Conservation (phyloP, 495 filamentous ascomycete species). For the Penicillium robsamsonii region DNA sequence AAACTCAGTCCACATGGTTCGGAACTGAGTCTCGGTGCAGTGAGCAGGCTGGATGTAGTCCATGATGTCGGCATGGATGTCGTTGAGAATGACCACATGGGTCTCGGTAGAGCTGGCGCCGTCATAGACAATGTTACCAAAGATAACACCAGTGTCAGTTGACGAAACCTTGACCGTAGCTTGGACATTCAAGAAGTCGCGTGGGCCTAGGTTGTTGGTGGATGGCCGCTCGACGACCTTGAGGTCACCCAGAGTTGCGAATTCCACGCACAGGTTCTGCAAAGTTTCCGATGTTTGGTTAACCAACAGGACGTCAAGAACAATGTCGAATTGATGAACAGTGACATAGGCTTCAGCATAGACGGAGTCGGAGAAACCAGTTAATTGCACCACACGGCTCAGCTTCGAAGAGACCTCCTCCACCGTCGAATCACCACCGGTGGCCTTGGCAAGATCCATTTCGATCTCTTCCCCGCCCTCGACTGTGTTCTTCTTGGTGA, state of each 20-base stretch:
- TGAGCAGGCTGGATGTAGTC: slow-evolving; percentile 98
- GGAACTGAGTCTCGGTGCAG: slow-evolving; percentile 97
- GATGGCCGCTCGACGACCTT: slow-evolving; percentile 97
- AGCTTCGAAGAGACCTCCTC: slow-evolving; percentile 92
- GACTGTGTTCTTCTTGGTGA: slow-evolving; percentile 84
- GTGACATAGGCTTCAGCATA: slow-evolving; percentile 99
- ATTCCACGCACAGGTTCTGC: slow-evolving; percentile 96
- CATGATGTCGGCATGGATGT: slow-evolving; percentile 99
- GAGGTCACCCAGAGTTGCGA: slow-evolving; percentile 94
- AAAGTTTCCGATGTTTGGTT: slow-evolving; percentile 97
- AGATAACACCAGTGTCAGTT: slow-evolving; percentile 98
- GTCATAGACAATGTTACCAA: slow-evolving; percentile 98
- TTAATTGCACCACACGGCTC: slow-evolving; percentile 93
- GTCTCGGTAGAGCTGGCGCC: slow-evolving; percentile 92
- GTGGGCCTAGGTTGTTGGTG: slow-evolving; percentile 89
- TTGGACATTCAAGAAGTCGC: slow-evolving; percentile 97
- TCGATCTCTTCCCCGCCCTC: slow-evolving; percentile 86
- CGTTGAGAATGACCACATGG: slow-evolving; percentile 97
- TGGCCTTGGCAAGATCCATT: slow-evolving; percentile 88
- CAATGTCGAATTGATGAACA: slow-evolving; percentile 98
- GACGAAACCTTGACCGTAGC: slow-evolving; percentile 99
- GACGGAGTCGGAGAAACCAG: slow-evolving; percentile 96
- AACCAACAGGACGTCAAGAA: slow-evolving; percentile 93
- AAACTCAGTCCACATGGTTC: slow-evolving; percentile 99
- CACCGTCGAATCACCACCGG: slow-evolving; percentile 78